Percentiles rank a stretch among this genome's conserved stretches.
phyloP scores from a whole-genome alignment of 768 basidiomycete species.

The Mycena crocata region DNA sequence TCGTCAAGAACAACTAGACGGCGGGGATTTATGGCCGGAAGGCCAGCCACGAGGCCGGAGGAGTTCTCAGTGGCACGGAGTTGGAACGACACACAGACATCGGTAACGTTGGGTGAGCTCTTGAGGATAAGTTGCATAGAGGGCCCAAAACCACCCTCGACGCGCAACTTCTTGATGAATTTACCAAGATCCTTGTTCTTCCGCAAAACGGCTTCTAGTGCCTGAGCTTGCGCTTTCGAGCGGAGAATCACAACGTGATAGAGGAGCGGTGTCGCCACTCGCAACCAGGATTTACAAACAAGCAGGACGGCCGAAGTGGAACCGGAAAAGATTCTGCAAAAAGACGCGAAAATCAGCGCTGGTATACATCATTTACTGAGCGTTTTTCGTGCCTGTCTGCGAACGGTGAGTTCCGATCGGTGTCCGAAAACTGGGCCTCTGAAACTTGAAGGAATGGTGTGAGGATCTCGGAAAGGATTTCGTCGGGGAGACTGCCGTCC shows the following conservation, averaged over 20 bases:
- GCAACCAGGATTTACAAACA: constrained; percentile 2
- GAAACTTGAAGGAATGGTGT: neutral
- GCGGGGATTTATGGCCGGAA: neutral
- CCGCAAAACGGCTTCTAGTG: neutral
- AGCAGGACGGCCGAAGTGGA: neutral
- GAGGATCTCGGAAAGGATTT: constrained; percentile 12
- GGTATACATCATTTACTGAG: too few relatives aligned
- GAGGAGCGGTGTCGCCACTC: neutral
- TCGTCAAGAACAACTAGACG: constrained; percentile 1
- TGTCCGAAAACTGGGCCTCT: neutral
- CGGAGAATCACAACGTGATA: neutral
- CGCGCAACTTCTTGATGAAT: neutral
- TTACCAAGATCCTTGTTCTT: neutral
- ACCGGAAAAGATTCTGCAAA: neutral
- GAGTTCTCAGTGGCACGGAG: neutral
- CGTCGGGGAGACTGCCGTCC: neutral
- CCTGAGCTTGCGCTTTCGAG: neutral
- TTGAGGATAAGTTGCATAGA: neutral
- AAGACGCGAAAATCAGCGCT: neutral
- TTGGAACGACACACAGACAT: neutral
- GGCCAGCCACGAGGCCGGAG: neutral
- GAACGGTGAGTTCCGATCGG: neutral
- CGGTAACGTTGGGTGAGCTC: neutral
- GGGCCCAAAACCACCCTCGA: neutral
- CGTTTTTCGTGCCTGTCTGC: too few relatives aligned